phyloP scores from a whole-genome alignment of 495 filamentous ascomycete genomes.

The Cercophora sp. region DNA sequence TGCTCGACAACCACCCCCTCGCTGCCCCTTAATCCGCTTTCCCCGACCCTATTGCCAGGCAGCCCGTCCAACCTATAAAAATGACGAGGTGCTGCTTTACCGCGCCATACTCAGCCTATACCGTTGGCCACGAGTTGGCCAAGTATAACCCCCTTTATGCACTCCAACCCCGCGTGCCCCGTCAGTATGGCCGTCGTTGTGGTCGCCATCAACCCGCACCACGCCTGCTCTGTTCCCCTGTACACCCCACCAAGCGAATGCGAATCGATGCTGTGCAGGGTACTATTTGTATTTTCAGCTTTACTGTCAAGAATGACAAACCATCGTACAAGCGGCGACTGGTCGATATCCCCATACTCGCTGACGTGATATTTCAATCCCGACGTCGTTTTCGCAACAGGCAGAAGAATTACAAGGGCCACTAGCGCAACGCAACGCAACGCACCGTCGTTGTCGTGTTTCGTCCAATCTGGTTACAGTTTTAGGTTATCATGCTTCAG shows the following conservation, averaged over 20 bases:
- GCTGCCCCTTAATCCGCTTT: no score
- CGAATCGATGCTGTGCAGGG: background rate
- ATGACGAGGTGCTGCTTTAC: background rate
- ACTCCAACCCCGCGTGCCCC: no score
- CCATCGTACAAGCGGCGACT: background rate
- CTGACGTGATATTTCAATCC: background rate
- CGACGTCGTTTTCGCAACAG: background rate
- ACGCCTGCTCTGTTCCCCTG: background rate
- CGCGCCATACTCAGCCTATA: no score
- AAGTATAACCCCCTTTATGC: no score
- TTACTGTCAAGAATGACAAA: background rate
- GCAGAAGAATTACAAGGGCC: background rate
- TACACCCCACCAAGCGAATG: background rate
- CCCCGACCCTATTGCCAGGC: background rate
- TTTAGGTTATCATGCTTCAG: background rate
- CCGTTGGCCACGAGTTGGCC: no score
- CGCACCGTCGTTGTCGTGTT: background rate
- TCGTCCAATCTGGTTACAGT: background rate
- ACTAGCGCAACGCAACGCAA: background rate
- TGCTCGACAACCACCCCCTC: background rate
- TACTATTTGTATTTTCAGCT: background rate
- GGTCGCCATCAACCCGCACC: no score
- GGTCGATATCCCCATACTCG: background rate
- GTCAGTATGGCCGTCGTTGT: no score
- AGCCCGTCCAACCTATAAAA: background rate